Evolutionary conservation across 1,139 yeast species (phyloP), one percentile per base, ranked within the genome.

Genomic region (Candida freyschussii): DNA sequence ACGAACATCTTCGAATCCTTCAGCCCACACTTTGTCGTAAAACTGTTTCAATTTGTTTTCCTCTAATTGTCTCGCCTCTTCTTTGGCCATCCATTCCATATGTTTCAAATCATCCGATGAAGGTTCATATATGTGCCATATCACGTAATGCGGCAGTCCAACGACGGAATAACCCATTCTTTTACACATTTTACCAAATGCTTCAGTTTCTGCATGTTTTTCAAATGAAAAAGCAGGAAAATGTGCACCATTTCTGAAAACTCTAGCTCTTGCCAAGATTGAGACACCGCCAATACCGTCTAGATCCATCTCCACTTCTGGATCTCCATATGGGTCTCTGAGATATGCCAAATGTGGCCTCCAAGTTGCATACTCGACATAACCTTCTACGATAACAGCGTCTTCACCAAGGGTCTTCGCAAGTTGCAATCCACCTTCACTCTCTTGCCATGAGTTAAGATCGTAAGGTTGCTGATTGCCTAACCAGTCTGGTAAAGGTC

Each of bases 71-170:
- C 93, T 73, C 37, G 76, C 77, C 57, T 86, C 95, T 58, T 86
- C 95, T 50, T 83, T 75, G 1, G 94, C 95, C 95, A 86, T 83
- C 95, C 95, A 85, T 56, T 83, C 95, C 95, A 86, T 86, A 55
- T 86, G 95, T 60, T 84, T 81, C 60, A 83, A 66, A 62, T 84
- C 95, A 51, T 83, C 95, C 4, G 78, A 69, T 7, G 89, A 79
- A 14, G 95, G 95, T 58, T 85, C 96, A 57, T 84, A 85, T 40
- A 85, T 80, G 57, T 85, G 96, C 96, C 95, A 85, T 42, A 85
- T 80, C 26, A 84, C 91, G 55, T 86, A 85, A 60, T 85, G 94
- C 6, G 95, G 95, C 46, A 85, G 65, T 0, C 96, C 95, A 33
- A 78, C 75, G 13, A 85, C 95, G 7, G 78, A 70, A 55, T 70